Percentiles rank a stretch among this genome's conserved stretches.
phyloP scores from a whole-genome alignment of 2,329 filamentous ascomycete genomes.

The Trichoderma sp. region DNA sequence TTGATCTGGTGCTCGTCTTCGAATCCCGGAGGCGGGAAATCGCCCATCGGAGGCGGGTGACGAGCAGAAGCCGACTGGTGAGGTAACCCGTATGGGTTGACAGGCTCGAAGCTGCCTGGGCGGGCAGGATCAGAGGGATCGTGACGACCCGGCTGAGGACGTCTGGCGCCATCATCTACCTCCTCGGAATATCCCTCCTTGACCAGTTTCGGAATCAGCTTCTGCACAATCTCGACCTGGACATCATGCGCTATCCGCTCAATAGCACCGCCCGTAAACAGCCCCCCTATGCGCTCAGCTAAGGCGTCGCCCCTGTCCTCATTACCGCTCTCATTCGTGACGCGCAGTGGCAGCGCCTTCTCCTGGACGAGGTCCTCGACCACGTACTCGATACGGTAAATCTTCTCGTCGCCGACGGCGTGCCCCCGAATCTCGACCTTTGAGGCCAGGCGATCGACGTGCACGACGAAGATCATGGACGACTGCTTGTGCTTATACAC shows the following conservation, averaged over 20 bases:
- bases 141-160: no score
- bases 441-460: conserved; percentile 76
- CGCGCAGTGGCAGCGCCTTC: conserved; percentile 57
- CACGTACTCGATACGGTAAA: conserved; percentile 73
- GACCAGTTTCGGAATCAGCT: conserved; percentile 73
- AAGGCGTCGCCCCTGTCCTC: conserved; percentile 56
- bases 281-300: conserved; percentile 39
- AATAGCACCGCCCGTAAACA: no score
- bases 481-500: conserved; percentile 86
- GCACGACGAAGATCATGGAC: conserved; percentile 79
- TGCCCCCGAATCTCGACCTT: conserved; percentile 85
- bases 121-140: no score
- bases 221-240: conserved; percentile 80
- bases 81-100: conserved; percentile 31
- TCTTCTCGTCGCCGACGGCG: conserved; percentile 78
- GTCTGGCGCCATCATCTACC: no score
- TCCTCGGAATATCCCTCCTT: conserved; percentile 76
- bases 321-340: conserved; percentile 47
- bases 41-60: conserved; percentile 55
- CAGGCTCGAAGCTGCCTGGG: no score
- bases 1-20: conserved; percentile 91
- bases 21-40: conserved; percentile 85
- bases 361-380: conserved; percentile 72
- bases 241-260: conserved; percentile 58
- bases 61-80: conserved; percentile 58